Conservation (phyloP, 495 filamentous ascomycete genomes). For the Trichoderma orchidacearum region DNA sequence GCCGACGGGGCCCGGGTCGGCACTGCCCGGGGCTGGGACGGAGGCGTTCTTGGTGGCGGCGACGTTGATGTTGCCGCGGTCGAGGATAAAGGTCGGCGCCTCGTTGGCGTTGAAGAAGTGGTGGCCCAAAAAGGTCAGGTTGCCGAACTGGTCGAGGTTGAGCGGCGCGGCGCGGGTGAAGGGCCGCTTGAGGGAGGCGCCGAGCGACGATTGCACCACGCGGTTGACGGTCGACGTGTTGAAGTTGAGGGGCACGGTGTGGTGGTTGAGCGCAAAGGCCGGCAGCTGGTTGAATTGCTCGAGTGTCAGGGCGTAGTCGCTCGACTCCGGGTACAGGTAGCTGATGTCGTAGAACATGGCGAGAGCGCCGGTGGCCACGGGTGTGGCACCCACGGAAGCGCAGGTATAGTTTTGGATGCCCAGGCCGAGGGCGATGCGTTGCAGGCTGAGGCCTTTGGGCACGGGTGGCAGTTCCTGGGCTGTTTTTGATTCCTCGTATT, state of each 20-base stretch:
- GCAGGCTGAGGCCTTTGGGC: conserved; percentile 30
- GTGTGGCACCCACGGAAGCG: conserved; percentile 11
- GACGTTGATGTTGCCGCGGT: conserved; percentile 14
- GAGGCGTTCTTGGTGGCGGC: conserved; percentile 32
- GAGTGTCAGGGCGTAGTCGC: conserved; percentile 10
- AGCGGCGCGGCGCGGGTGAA: conserved; percentile 24
- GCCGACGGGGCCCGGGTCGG: conserved; percentile 23
- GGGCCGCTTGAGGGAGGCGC: conserved; percentile 20
- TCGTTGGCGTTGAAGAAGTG: conserved; percentile 48
- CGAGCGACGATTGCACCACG: conserved; percentile 11
- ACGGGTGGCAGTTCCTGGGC: conserved; percentile 32
- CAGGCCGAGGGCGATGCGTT: conserved; percentile 52
- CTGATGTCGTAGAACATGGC: conserved; percentile 55
- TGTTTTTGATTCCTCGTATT: conserved; percentile 9
- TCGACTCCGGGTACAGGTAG: conserved; percentile 26
- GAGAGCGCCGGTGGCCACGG: conserved; percentile 39
- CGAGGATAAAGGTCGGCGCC: conserved; percentile 46
- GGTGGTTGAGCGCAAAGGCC: conserved; percentile 15
- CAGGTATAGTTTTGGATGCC: conserved; percentile 76
- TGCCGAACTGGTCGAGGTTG: conserved; percentile 10
- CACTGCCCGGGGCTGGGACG: conserved; percentile 36
- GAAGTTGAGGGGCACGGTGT: conserved; percentile 23
- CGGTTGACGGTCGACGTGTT: conserved; percentile 12
- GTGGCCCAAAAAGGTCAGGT: conserved; percentile 35
- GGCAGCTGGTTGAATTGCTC: conserved; percentile 18